Percentiles rank a stretch among this genome's conserved stretches.
These are phyloP conservation scores for Dioszegia hungarica DNA, from an alignment of 768 basidiomycete genomes.

Conservation along the genomic window DNA sequence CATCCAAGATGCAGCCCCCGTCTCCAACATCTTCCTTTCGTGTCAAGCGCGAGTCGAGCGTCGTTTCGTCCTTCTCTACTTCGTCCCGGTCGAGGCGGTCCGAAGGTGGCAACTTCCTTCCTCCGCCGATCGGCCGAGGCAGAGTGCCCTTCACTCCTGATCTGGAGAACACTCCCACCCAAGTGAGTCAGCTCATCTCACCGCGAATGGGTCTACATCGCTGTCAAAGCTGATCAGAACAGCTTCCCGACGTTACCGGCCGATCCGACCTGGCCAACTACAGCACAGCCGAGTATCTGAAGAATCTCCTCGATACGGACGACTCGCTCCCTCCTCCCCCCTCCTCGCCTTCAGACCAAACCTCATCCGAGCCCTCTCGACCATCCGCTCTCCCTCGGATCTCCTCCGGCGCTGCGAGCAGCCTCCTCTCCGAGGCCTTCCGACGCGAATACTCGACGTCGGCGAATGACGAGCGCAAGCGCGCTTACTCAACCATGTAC, in stretches of 20 bases:
- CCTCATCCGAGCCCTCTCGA: background rate
- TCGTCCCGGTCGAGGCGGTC: background rate
- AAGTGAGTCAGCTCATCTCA: background rate
- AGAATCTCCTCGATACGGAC: background rate
- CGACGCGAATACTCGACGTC: slow-evolving; percentile 4
- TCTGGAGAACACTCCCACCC: background rate
- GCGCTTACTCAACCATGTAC: slow-evolving; percentile 6
- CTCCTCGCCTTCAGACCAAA: background rate
- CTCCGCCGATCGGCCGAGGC: background rate
- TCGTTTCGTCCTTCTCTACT: slow-evolving; percentile 1
- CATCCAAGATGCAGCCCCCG: background rate
- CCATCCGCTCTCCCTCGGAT: background rate
- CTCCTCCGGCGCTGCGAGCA: background rate
- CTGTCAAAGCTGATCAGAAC: background rate
- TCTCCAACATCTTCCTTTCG: background rate
- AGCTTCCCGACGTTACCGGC: background rate
- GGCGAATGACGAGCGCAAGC: slow-evolving; percentile 6
- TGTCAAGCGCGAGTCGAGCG: background rate
- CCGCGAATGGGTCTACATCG: background rate
- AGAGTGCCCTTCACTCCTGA: background rate
- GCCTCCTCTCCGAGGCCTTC: slow-evolving; percentile 6
- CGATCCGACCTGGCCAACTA: slow-evolving; percentile 1
- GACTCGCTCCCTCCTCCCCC: background rate
- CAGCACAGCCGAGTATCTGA: background rate
- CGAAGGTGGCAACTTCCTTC: background rate